These are phyloP conservation scores for Globisporangium nunn DNA, from an alignment of 352 stramenopile species.

Conservation along the genomic window DNA sequence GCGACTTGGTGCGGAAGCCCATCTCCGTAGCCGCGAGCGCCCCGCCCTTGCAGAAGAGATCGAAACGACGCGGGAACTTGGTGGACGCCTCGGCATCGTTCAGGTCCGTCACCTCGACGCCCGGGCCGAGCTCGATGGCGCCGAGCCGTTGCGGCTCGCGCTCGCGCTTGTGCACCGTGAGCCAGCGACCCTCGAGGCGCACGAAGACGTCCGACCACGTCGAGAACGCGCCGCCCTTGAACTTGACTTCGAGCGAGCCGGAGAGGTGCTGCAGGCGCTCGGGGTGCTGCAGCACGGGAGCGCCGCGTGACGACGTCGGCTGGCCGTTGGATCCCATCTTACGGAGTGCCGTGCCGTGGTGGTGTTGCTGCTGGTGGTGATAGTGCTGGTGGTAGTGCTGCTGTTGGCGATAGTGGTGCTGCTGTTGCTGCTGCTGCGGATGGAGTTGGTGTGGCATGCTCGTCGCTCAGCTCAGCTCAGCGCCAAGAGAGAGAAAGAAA, in stretches of 20 bases:
- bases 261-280: constrained; percentile 17
- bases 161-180: constrained; percentile 30
- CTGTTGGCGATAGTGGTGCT: not conserved
- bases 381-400: not conserved
- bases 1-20: constrained; percentile 70
- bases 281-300: not conserved
- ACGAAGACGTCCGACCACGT: constrained; percentile 26
- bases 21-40: constrained; percentile 60
- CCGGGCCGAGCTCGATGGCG: constrained; percentile 62
- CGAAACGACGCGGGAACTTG: constrained; percentile 75
- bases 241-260: constrained; percentile 22
- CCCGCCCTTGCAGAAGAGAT: constrained; percentile 65
- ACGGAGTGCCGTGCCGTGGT: constrained; percentile 3
- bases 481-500: not conserved
- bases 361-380: not conserved
- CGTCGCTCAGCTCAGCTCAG: not conserved
- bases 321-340: constrained; percentile 11
- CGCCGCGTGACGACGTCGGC: not conserved
- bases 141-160: constrained; percentile 43
- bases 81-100: constrained; percentile 42
- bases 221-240: constrained; percentile 22
- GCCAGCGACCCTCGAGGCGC: constrained; percentile 24
- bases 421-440: not conserved
- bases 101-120: constrained; percentile 60
- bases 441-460: constrained; percentile 1